Evolutionary conservation across 805 yeast genomes (phyloP).

Genomic region (Candida tammaniensis): DNA sequence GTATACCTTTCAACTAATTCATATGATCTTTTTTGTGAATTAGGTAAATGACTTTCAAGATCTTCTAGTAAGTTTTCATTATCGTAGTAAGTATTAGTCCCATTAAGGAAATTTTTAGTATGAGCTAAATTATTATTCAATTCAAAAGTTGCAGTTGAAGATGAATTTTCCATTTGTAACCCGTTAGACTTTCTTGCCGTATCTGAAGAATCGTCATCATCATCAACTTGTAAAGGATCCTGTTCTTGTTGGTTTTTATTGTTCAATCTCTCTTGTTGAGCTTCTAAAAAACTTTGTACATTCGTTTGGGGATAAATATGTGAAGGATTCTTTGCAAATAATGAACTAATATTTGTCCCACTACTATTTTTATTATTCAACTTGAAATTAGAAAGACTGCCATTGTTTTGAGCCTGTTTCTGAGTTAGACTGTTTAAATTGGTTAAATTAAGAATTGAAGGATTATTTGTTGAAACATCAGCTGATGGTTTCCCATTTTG

Average conservation of each 20-base stretch:
- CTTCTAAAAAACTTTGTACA: conserved; percentile 3
- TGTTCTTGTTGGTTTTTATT: background rate
- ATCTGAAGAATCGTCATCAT: background rate
- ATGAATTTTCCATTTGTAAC: conserved; percentile 3
- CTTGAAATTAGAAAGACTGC: conserved; percentile 2
- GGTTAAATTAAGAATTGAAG: conserved; percentile 1
- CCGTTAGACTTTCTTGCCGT: background rate
- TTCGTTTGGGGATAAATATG: conserved; percentile 11
- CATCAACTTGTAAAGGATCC: background rate
- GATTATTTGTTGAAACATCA: conserved; percentile 1
- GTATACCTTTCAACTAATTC: conserved; percentile 48
- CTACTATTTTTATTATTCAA: conserved; percentile 9
- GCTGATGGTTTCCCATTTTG: conserved; percentile 1
- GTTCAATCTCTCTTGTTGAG: background rate
- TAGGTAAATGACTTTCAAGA: conserved; percentile 45
- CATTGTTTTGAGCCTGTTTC: conserved; percentile 3
- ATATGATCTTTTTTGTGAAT: conserved; percentile 39
- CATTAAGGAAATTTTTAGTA: conserved; percentile 25
- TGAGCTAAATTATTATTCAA: conserved; percentile 11
- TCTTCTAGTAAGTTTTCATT: conserved; percentile 33
- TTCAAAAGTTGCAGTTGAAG: conserved; percentile 8
- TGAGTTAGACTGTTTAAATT: conserved; percentile 4
- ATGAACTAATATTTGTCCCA: conserved; percentile 11
- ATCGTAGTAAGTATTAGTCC: conserved; percentile 38
- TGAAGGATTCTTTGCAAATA: conserved; percentile 14